A percentile compares a stretch with the other conserved stretches of the same genome.
These are phyloP conservation scores for Geotrichum bryndzae DNA, from an alignment of 1,139 yeast genomes.

Conservation along the genomic window DNA sequence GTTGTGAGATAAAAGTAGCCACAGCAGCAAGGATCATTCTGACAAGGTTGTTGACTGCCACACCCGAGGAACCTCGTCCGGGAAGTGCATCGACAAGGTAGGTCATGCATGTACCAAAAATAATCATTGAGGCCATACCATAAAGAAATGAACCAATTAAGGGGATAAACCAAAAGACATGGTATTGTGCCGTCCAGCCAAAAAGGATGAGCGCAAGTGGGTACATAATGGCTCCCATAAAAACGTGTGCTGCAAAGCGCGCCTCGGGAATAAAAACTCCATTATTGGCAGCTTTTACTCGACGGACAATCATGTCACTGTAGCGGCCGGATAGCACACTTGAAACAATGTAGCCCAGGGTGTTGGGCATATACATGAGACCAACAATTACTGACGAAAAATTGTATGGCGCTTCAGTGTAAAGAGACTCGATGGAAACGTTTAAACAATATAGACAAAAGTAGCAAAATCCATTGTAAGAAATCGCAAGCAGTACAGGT, in stretches of 20 bases:
- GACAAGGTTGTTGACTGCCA: conserved; percentile 71
- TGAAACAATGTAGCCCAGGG: conserved; percentile 68
- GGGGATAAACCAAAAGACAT: conserved; percentile 70
- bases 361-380: conserved; percentile 73
- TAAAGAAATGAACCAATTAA: conserved; percentile 69
- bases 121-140: conserved; percentile 80
- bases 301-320: conserved; percentile 57
- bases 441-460: conserved; percentile 67
- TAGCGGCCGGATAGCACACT: conserved; percentile 74
- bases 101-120: conserved; percentile 74
- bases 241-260: conserved; percentile 69
- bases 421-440: conserved; percentile 62
- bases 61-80: conserved; percentile 85
- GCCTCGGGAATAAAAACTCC: conserved; percentile 75
- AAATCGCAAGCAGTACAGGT: conserved; percentile 61
- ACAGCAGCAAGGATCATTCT: conserved; percentile 70
- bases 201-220: conserved; percentile 66
- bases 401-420: conserved; percentile 60
- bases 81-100: conserved; percentile 81
- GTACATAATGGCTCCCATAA: conserved; percentile 53
- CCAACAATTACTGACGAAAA: conserved; percentile 65
- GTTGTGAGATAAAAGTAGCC: conserved; percentile 71
- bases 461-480: conserved; percentile 63
- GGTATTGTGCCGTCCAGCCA: conserved; percentile 73
- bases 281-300: conserved; percentile 46